Evolutionary conservation across 1,284 basidiomycete species (phyloP).

Genomic region (Microbotryum saponariae): DNA sequence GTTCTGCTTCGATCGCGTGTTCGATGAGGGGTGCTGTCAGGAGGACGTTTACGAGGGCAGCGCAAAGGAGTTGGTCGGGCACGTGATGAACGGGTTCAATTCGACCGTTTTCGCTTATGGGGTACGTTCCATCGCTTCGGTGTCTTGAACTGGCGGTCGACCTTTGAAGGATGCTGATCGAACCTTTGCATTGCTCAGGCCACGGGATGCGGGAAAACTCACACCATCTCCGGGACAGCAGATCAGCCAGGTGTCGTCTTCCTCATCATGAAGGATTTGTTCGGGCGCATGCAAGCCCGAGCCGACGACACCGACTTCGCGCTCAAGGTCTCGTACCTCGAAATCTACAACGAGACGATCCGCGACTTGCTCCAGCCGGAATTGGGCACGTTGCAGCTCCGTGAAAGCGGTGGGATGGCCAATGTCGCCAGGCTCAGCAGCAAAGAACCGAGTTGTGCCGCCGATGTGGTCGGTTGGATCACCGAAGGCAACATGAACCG

Average conservation of each 20-base stretch:
- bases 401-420: constrained; percentile 71
- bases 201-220: constrained; percentile 94
- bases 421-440: constrained; percentile 79
- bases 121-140: constrained; percentile 49
- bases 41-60: constrained; percentile 78
- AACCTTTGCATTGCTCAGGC: constrained; percentile 53
- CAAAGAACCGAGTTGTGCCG: constrained; percentile 66
- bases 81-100: constrained; percentile 87
- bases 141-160: not conserved
- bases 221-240: constrained; percentile 88
- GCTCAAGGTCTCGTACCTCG: constrained; percentile 80
- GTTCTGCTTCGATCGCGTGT: constrained; percentile 91
- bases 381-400: constrained; percentile 58
- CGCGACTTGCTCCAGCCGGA: constrained; percentile 77
- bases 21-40: constrained; percentile 68
- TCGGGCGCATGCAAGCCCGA: constrained; percentile 75
- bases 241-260: constrained; percentile 85
- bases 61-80: constrained; percentile 69
- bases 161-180: not conserved
- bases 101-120: constrained; percentile 96
- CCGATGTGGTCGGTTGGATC: constrained; percentile 88
- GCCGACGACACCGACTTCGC: constrained; percentile 72
- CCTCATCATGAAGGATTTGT: constrained; percentile 91
- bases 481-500: constrained; percentile 74
- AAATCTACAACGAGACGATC: constrained; percentile 97